A percentile compares a stretch with the other conserved stretches of the same genome.
phyloP scores from a whole-genome alignment of 331 rosid species.

The Pyracantha coccinea region DNA sequence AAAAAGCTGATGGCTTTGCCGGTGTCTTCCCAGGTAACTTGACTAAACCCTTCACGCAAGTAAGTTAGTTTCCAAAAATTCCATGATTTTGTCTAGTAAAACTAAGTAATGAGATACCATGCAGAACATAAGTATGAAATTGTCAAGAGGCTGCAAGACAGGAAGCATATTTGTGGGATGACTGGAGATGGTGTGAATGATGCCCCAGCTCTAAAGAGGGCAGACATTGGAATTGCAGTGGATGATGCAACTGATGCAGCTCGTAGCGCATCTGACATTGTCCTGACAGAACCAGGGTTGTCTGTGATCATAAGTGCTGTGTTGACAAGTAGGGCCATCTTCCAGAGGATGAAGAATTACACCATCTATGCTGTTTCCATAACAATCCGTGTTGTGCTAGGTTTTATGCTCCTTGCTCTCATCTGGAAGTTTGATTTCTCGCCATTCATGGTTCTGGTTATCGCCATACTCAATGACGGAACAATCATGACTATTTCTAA shows the following conservation, averaged over 20 bases:
- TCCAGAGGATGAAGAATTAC: slow-evolving; percentile 95
- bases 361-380: slow-evolving; percentile 92
- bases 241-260: slow-evolving; percentile 98
- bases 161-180: slow-evolving; percentile 86
- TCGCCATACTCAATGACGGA: slow-evolving; percentile 88
- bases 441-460: slow-evolving; percentile 86
- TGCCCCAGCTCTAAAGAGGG: slow-evolving; percentile 86
- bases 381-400: slow-evolving; percentile 76
- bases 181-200: slow-evolving; percentile 98
- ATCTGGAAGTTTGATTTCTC: slow-evolving; percentile 94
- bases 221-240: slow-evolving; percentile 92
- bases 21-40: slow-evolving; percentile 90
- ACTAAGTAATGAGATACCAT: slow-evolving; percentile 9
- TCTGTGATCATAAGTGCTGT: slow-evolving; percentile 88
- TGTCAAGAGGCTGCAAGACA: slow-evolving; percentile 74
- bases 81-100: background rate
- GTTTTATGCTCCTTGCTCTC: slow-evolving; percentile 76
- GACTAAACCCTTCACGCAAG: background rate
- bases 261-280: slow-evolving; percentile 84
- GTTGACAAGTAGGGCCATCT: slow-evolving; percentile 85
- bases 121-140: slow-evolving; percentile 92
- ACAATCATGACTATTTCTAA: slow-evolving; percentile 96
- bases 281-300: slow-evolving; percentile 88
- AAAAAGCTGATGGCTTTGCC: slow-evolving; percentile 95
- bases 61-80: background rate